Evolutionary conservation across 768 basidiomycete species (phyloP), one percentile per base, ranked within the genome.

Genomic region (Xerocomellus dryophilus): DNA sequence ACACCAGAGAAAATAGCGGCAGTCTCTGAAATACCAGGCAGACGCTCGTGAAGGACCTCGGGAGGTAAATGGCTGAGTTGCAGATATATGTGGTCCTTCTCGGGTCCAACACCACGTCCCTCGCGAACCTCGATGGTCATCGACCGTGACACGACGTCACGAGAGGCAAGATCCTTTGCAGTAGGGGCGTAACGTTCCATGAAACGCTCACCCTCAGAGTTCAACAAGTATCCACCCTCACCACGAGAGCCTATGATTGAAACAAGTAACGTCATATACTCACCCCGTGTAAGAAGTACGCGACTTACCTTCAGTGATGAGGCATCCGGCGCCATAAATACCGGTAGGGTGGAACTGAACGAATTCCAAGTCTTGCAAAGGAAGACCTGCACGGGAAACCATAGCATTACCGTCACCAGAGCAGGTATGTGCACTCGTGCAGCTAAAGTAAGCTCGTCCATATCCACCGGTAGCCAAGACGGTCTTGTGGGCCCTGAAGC

Each of bases 341-440:
- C 97, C 97, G 43, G 97, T 98, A 3, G 97, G 97, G 73, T 98
- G 97, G 91, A 99, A 99, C 71, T 99, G 97, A n/a, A 98, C 95
- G 70, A 99, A 99, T 74, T 99, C 97, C 56, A 89, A 73, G 75
- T 99, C 97, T 76, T 98, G 97, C 41, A 98, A 79, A 50, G 97
- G 97, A 49, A 99, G 79, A 31, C 97, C 97, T 25, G 97, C 97
- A 66, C 97, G 85, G 46, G 86, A 86, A 60, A 98, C 93, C 97
- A 99, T 99, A 31, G 92, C 97, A 66, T 98, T 98, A 55, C 97
- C 97, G 61, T 99, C 97, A 68, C 97, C 97, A 50, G 96, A 90
- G 76, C 97, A 99, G 17, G 97, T 99, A 73, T 99, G 97, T 42
- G 97, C 97, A 68, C 91, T 93, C 35, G 97, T 98, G 78, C 97